These are phyloP conservation scores for Botrytis paeoniae DNA, from an alignment of 2,329 filamentous ascomycete genomes.

Conservation along the genomic window DNA sequence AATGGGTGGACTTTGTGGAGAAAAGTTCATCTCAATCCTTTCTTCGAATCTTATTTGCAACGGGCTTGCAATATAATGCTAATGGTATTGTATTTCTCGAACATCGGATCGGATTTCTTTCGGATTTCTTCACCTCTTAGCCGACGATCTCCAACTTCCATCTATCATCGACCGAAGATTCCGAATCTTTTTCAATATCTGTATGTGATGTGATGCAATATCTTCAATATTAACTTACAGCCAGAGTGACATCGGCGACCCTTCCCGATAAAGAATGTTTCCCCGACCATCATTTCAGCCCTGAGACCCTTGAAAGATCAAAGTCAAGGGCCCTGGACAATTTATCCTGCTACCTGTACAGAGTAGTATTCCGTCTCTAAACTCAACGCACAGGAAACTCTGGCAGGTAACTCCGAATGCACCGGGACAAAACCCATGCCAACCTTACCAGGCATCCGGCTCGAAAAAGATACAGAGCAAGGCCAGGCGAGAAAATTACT, in stretches of 20 bases:
- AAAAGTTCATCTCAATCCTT: background rate
- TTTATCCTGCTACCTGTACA: background rate
- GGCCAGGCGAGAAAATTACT: background rate
- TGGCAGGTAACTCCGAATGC: background rate
- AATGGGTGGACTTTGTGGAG: background rate
- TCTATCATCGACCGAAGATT: background rate
- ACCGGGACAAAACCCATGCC: background rate
- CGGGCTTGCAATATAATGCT: background rate
- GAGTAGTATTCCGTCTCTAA: background rate
- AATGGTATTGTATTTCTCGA: background rate
- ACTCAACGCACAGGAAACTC: background rate
- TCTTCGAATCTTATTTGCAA: background rate
- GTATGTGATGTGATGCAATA: background rate
- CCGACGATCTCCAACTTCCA: background rate
- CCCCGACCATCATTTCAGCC: background rate
- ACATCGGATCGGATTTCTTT: background rate
- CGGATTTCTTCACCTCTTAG: background rate
- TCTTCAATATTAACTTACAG: background rate
- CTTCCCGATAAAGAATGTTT: background rate
- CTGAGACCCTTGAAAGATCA: background rate
- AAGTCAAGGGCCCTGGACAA: background rate
- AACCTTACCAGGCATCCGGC: background rate
- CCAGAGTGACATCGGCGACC: constrained; percentile 9
- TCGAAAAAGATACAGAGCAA: background rate
- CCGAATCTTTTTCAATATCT: background rate